A percentile compares a stretch with the other conserved stretches of the same genome.
phyloP scores from a whole-genome alignment of 805 yeast species.

The Candida nemodendra region DNA sequence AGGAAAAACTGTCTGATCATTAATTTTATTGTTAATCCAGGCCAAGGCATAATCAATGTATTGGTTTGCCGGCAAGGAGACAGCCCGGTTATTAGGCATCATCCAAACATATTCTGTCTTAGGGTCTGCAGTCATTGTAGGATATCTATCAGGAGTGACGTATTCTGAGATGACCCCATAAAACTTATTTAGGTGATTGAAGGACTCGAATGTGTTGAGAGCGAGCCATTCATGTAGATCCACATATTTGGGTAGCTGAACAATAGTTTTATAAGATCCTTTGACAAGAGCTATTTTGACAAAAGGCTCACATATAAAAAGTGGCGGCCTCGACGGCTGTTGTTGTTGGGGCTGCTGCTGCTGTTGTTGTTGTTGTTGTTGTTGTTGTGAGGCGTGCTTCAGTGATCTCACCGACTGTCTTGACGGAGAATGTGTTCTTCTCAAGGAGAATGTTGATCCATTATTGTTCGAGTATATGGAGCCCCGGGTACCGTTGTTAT shows the following conservation, averaged over 20 bases:
- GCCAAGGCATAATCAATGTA: constrained; percentile 89
- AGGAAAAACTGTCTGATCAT: constrained; percentile 89
- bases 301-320: constrained; percentile 89
- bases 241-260: constrained; percentile 91
- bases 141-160: constrained; percentile 84
- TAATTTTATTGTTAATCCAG: constrained; percentile 85
- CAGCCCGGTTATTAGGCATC: constrained; percentile 64
- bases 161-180: constrained; percentile 90
- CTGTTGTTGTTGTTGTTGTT: constrained; percentile 25
- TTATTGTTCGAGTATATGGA: constrained; percentile 39
- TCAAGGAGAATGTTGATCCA: constrained; percentile 46
- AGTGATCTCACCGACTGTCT: constrained; percentile 40
- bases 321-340: constrained; percentile 39
- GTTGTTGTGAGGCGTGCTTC: constrained; percentile 12
- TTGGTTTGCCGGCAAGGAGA: constrained; percentile 86
- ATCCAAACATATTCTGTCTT: constrained; percentile 89
- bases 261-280: constrained; percentile 95
- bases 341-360: constrained; percentile 24
- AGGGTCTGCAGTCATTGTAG: constrained; percentile 96
- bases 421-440: constrained; percentile 47
- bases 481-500: constrained; percentile 10
- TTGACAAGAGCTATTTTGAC: constrained; percentile 92
- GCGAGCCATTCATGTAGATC: constrained; percentile 97
- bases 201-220: constrained; percentile 84
- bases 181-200: constrained; percentile 80